Conservation (phyloP, 192 early-diverging fungal genomes). For the Podila epigama region DNA sequence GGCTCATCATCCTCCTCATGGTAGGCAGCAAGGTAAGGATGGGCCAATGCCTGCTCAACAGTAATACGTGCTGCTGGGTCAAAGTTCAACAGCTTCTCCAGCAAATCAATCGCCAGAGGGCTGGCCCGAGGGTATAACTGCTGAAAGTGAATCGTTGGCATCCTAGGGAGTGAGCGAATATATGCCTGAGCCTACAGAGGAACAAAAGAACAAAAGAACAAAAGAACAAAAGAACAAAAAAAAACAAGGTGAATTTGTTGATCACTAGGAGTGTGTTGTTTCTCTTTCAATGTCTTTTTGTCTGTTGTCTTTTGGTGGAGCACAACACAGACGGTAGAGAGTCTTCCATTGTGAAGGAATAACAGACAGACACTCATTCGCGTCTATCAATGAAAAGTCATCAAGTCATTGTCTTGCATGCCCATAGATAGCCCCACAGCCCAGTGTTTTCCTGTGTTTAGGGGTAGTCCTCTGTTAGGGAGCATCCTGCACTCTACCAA, state of each 20-base stretch:
- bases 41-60: constrained; percentile 90
- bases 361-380: too few relatives aligned
- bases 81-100: constrained; percentile 89
- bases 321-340: too few relatives aligned
- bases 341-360: too few relatives aligned
- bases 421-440: too few relatives aligned
- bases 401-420: too few relatives aligned
- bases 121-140: constrained; percentile 89
- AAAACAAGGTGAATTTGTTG: neutral
- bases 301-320: too few relatives aligned
- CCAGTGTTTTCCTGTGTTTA: too few relatives aligned
- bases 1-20: constrained; percentile 93
- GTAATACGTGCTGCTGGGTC: constrained; percentile 93
- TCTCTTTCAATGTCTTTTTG: neutral
- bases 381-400: too few relatives aligned
- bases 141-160: constrained; percentile 88
- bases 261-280: neutral
- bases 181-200: constrained; percentile 85
- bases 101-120: constrained; percentile 82
- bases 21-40: constrained; percentile 93
- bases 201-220: constrained; percentile 3
- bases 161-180: constrained; percentile 88
- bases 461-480: too few relatives aligned
- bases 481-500: too few relatives aligned
- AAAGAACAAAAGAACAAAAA: constrained; percentile 1